Base-by-base conservation (phyloP, 116 monocot species). In the Dioscorea cayenensis region DNA sequence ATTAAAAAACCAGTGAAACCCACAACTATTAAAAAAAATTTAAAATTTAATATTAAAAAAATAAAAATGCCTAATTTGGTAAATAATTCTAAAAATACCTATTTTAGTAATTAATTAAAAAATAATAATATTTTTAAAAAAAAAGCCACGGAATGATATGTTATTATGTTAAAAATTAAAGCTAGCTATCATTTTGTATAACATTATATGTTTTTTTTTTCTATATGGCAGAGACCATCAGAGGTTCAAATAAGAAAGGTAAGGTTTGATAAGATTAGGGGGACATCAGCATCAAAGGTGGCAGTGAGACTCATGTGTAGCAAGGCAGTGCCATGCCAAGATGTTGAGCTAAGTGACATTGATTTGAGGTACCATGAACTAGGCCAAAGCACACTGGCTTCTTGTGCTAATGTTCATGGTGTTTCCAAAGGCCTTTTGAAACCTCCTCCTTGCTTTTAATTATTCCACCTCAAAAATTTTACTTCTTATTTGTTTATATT, bases 221-320 rank as follows among this genome's bases (percentile, higher is more conserved):
- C 28, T 35, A 3, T 29, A 51, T 51, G 76, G 67, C 62, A 82
- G 86, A 13, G 28, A 37, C 82, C 82, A n/a, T 86, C 86, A 0
- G 48, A 25, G 12, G 86, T 86, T 23, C 66, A 60, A 71, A 67
- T 86, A 20, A 79, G 68, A 51, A 69, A 77, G 66, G 68, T 86
- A 3, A 38, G 1, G 7, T 86, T 82, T 49, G 73, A 23, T 58
- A 60, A 77, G 70, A 82, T 86, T 21, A 69, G 63, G 28, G 86
- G 86, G 37, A 82, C 76, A 6, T 62, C 85, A 18, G 78, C 66
- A 0, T 63, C 78, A 0, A 62, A 75, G 9, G 72, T 64, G n/a
- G 85, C 85, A 21, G 75, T 86, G 23, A 79, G 69, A 1, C 48
- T 86, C 10, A 29, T 20, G 20, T 86, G 85, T 29, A 82, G 85